These are phyloP conservation scores for Lippia alba DNA, from an alignment of 305 asterid genomes.

Conservation along the genomic window DNA sequence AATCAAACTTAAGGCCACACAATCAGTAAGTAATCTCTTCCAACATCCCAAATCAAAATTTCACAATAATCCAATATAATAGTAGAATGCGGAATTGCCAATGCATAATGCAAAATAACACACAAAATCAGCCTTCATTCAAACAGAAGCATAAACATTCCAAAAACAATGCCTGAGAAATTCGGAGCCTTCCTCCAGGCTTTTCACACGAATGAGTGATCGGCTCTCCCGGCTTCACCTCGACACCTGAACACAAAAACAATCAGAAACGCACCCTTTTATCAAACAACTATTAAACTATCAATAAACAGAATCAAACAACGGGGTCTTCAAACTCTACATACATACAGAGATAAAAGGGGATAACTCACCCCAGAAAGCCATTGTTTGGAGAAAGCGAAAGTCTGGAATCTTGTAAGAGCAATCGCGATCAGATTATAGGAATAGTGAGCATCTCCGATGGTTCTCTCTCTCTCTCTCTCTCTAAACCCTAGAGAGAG, in stretches of 20 bases:
- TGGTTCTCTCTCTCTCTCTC: conserved; percentile 21
- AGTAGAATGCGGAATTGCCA: background rate
- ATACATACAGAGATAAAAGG: background rate
- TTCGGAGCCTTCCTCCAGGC: conserved; percentile 70
- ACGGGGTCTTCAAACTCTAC: background rate
- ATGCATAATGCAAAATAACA: background rate
- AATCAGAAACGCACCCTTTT: no score
- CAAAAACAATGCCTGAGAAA: conserved; percentile 65
- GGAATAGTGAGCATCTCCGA: background rate
- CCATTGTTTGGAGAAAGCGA: conserved; percentile 40
- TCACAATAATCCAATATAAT: background rate
- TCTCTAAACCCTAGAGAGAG: conserved; percentile 36
- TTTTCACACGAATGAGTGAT: conserved; percentile 60
- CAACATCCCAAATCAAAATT: background rate
- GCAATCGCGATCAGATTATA: background rate
- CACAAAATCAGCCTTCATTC: background rate
- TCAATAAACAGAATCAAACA: background rate
- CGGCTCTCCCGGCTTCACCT: conserved; percentile 76
- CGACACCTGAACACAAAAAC: conserved; percentile 52
- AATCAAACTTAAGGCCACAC: background rate
- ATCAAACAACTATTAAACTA: conserved; percentile 7
- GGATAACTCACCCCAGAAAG: conserved; percentile 64
- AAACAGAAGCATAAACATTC: background rate
- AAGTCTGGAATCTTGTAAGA: background rate
- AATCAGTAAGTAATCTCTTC: no score